Conservation (phyloP, 805 yeast genomes). For the Suhomyces sp. region DNA sequence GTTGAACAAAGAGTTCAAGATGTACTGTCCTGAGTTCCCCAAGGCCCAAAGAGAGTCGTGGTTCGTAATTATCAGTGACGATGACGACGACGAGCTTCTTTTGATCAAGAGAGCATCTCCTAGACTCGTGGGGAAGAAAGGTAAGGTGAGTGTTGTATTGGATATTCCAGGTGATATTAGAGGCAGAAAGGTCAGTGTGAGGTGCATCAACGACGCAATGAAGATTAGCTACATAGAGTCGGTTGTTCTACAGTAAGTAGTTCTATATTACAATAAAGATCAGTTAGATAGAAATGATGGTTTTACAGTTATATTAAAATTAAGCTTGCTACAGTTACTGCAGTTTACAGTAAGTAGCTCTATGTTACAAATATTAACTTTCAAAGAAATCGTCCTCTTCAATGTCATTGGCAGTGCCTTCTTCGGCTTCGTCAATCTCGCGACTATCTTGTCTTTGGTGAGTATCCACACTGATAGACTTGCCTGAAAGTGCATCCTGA, state of each 20-base stretch:
- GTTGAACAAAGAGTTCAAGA: constrained; percentile 56
- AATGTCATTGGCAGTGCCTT: constrained; percentile 22
- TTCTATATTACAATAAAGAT: not conserved
- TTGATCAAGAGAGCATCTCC: constrained; percentile 79
- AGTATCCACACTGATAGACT: constrained; percentile 15
- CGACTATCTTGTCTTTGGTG: constrained; percentile 5
- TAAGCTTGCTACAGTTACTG: no score
- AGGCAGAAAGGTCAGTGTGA: constrained; percentile 45
- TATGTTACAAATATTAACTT: not conserved
- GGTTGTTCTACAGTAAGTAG: not conserved
- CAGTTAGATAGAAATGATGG: not conserved
- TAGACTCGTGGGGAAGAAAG: constrained; percentile 32
- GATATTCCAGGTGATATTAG: constrained; percentile 47
- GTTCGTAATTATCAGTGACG: constrained; percentile 67
- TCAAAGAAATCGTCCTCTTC: constrained; percentile 29
- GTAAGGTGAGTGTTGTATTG: constrained; percentile 42
- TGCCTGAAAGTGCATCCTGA: constrained; percentile 45
- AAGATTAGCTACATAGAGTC: constrained; percentile 44
- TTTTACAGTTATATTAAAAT: not conserved
- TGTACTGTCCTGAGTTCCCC: constrained; percentile 79
- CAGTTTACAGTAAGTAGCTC: not conserved
- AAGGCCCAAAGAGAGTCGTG: constrained; percentile 91
- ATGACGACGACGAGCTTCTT: constrained; percentile 49
- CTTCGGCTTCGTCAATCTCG: constrained; percentile 47
- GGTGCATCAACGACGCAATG: constrained; percentile 65